phyloP scores from a whole-genome alignment of 1,284 basidiomycete species.

The Earliella scabrosa region DNA sequence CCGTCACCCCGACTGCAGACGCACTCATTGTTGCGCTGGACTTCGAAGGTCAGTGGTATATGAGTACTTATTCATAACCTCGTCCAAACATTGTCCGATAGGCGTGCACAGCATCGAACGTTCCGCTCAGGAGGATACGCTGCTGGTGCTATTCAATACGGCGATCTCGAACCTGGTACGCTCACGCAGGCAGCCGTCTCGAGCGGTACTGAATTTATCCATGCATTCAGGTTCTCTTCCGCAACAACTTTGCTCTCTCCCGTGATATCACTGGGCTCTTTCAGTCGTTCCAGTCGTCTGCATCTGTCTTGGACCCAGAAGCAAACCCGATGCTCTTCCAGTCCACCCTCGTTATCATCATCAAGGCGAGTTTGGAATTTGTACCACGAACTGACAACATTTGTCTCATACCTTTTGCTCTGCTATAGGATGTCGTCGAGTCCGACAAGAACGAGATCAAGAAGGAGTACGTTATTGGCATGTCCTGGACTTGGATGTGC shows the following conservation, averaged over 20 bases:
- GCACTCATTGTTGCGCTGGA: conserved; percentile 61
- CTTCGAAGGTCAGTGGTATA: conserved; percentile 54
- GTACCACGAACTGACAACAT: no score
- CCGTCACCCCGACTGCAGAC: conserved; percentile 62
- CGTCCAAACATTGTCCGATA: conserved; percentile 26
- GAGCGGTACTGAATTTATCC: no score
- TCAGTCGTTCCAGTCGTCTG: conserved; percentile 67
- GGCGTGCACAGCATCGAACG: conserved; percentile 68
- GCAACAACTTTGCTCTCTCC: conserved; percentile 66
- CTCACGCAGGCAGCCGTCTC: no score
- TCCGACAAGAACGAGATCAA: conserved; percentile 60
- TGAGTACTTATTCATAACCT: neutral
- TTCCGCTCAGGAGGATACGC: conserved; percentile 64
- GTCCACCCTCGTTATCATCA: conserved; percentile 63
- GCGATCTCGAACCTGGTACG: conserved; percentile 68
- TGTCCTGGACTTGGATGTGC: neutral
- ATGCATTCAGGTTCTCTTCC: conserved; percentile 62
- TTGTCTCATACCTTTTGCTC: no score
- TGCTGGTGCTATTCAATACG: conserved; percentile 67
- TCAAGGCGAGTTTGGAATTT: conserved; percentile 56
- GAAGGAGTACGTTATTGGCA: conserved; percentile 46
- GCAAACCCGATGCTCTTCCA: conserved; percentile 63
- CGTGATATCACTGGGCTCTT: conserved; percentile 63
- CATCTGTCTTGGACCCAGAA: conserved; percentile 58
- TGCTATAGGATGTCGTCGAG: conserved; percentile 58